Conservation (phyloP, 768 basidiomycete genomes). For the Boletus fagicola region DNA sequence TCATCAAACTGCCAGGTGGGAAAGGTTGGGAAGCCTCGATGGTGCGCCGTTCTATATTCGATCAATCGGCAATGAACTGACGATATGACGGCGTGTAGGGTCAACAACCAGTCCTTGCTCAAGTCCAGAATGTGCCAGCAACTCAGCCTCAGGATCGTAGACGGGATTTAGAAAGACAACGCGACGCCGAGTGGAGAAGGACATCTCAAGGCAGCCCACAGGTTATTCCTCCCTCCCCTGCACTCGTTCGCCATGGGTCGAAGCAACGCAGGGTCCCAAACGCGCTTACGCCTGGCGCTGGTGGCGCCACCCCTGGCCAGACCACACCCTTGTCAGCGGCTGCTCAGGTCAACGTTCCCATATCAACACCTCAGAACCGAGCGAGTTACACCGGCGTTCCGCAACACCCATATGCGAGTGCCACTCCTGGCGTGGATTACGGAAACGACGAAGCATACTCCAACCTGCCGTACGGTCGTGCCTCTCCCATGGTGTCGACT, state of each 20-base stretch:
- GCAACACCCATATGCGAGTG: constrained; percentile 73
- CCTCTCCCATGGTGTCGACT: constrained; percentile 78
- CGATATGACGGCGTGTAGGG: constrained; percentile 37
- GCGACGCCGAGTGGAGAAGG: constrained; percentile 64
- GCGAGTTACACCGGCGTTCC: constrained; percentile 38
- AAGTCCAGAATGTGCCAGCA: constrained; percentile 56
- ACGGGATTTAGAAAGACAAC: constrained; percentile 48
- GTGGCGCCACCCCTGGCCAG: constrained; percentile 49
- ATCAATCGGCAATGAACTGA: constrained; percentile 8
- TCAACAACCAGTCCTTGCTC: constrained; percentile 62
- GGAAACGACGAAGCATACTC: constrained; percentile 57
- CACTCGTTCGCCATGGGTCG: constrained; percentile 72
- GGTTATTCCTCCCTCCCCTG: constrained; percentile 71
- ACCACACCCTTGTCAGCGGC: constrained; percentile 70
- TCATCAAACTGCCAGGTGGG: constrained; percentile 52
- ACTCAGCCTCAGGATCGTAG: constrained; percentile 57
- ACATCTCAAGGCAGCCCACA: constrained; percentile 54
- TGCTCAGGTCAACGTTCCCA: constrained; percentile 72
- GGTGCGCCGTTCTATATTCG: constrained; percentile 44
- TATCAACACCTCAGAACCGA: constrained; percentile 52
- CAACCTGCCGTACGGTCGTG: constrained; percentile 67
- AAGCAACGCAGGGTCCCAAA: constrained; percentile 65
- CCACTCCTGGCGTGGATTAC: constrained; percentile 60
- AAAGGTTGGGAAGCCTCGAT: constrained; percentile 90
- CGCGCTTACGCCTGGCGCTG: constrained; percentile 55